These are phyloP conservation scores for Byssochlamys sp. DNA, from an alignment of 2,329 filamentous ascomycete genomes.

Conservation along the genomic window DNA sequence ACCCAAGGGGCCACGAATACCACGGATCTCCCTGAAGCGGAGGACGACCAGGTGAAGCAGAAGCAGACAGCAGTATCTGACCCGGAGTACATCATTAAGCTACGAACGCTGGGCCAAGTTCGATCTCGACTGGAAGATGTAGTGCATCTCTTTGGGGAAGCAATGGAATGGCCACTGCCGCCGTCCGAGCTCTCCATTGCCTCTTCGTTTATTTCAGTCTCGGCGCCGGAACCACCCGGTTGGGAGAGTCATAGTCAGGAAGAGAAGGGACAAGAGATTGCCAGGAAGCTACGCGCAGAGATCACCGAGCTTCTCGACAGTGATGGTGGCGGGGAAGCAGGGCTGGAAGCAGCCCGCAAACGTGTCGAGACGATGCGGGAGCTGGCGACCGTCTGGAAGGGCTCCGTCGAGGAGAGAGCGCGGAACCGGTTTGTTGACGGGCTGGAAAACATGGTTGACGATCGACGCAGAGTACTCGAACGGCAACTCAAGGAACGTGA, in stretches of 20 bases:
- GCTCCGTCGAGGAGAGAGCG: slow-evolving; percentile 89
- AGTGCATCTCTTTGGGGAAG: slow-evolving; percentile 83
- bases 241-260: slow-evolving; percentile 60
- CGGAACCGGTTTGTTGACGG: slow-evolving; percentile 71
- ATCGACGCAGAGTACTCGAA: slow-evolving; percentile 45
- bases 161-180: slow-evolving; percentile 89
- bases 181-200: slow-evolving; percentile 76
- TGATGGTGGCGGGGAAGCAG: slow-evolving; percentile 51
- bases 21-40: not conserved
- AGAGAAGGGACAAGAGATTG: slow-evolving; percentile 76
- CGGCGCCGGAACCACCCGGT: slow-evolving; percentile 66
- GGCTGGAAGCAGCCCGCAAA: slow-evolving; percentile 58
- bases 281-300: slow-evolving; percentile 56
- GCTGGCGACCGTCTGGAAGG: slow-evolving; percentile 76
- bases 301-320: slow-evolving; percentile 57
- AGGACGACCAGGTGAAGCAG: slow-evolving; percentile 1
- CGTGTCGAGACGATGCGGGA: slow-evolving; percentile 69
- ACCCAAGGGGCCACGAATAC: slow-evolving; percentile 1
- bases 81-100: slow-evolving; percentile 62
- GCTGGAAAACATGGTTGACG: slow-evolving; percentile 73
- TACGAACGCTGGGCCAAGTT: slow-evolving; percentile 74
- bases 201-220: slow-evolving; percentile 81
- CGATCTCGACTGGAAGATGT: slow-evolving; percentile 77
- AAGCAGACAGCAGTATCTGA: slow-evolving; percentile 27
- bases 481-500: slow-evolving; percentile 28